Evolutionary conservation across 2,329 filamentous ascomycete genomes (phyloP).

Genomic region (Colletotrichum sojae): DNA sequence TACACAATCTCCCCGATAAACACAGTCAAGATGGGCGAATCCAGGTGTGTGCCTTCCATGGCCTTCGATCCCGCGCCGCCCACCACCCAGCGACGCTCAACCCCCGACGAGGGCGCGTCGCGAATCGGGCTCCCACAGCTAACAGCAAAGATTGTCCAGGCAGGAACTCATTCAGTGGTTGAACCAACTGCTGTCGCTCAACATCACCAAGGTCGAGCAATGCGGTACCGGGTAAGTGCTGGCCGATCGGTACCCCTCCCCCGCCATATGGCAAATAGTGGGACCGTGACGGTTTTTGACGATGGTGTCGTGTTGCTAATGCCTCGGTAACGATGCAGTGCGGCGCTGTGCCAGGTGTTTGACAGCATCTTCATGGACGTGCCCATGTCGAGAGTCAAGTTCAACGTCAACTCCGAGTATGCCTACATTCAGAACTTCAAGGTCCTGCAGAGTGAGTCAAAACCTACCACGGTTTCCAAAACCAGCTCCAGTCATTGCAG

Average conservation of each 20-base stretch:
- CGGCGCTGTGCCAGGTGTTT: constrained; percentile 96
- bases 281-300: constrained; percentile 35
- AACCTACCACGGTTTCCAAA: not conserved
- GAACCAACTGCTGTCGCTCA: constrained; percentile 97
- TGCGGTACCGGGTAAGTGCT: constrained; percentile 91
- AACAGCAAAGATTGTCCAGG: constrained; percentile 64
- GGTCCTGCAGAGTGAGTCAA: constrained; percentile 86
- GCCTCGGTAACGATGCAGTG: constrained; percentile 66
- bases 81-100: not conserved
- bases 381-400: constrained; percentile 96
- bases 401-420: constrained; percentile 98
- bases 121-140: constrained; percentile 22
- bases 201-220: constrained; percentile 98
- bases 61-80: constrained; percentile 20
- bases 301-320: constrained; percentile 42
- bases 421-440: constrained; percentile 99
- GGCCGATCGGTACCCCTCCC: constrained; percentile 52
- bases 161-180: constrained; percentile 97
- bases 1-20: constrained; percentile 18
- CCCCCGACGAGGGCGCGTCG: constrained; percentile 3
- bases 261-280: constrained; percentile 42
- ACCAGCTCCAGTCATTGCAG: not conserved
- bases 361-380: constrained; percentile 98
- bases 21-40: constrained; percentile 71
- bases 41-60: constrained; percentile 60